A percentile compares a stretch with the other conserved stretches of the same genome.
phyloP scores from a whole-genome alignment of 306 rosid genomes.

The Pyrus betulifolia region DNA sequence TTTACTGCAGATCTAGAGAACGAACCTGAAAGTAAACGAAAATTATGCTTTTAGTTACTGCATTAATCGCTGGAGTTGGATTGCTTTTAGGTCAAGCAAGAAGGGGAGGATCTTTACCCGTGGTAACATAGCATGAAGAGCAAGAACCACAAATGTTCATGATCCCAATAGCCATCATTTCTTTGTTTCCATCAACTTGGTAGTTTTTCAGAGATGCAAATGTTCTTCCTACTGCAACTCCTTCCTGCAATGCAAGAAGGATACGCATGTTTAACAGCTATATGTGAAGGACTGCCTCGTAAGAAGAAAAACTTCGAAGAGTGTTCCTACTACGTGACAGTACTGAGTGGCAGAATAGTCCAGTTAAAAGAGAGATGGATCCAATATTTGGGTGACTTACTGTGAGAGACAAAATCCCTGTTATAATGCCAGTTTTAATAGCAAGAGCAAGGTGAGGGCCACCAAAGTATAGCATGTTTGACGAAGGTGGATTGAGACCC shows the following conservation, averaged over 20 bases:
- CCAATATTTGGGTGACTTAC: constrained; percentile 38
- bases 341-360: not conserved
- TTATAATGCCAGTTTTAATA: constrained; percentile 83
- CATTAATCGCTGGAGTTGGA: not conserved
- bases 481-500: constrained; percentile 86
- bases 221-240: constrained; percentile 98
- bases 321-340: not conserved
- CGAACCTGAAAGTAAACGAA: constrained; percentile 48
- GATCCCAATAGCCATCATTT: constrained; percentile 97
- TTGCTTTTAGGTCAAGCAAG: not conserved
- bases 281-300: not conserved
- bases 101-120: constrained; percentile 42
- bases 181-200: constrained; percentile 99
- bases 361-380: not conserved
- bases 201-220: constrained; percentile 81
- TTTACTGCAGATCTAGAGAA: constrained; percentile 97
- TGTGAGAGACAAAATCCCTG: constrained; percentile 88
- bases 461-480: constrained; percentile 68
- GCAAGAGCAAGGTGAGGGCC: constrained; percentile 69
- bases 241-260: constrained; percentile 50
- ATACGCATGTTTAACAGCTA: not conserved
- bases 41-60: not conserved
- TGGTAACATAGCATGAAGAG: constrained; percentile 86
- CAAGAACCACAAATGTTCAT: constrained; percentile 95
- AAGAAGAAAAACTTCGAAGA: not conserved